Evolutionary conservation across 2,329 filamentous ascomycete species (phyloP), one percentile per base, ranked within the genome.

Genomic region (Byssothecium circinans): DNA sequence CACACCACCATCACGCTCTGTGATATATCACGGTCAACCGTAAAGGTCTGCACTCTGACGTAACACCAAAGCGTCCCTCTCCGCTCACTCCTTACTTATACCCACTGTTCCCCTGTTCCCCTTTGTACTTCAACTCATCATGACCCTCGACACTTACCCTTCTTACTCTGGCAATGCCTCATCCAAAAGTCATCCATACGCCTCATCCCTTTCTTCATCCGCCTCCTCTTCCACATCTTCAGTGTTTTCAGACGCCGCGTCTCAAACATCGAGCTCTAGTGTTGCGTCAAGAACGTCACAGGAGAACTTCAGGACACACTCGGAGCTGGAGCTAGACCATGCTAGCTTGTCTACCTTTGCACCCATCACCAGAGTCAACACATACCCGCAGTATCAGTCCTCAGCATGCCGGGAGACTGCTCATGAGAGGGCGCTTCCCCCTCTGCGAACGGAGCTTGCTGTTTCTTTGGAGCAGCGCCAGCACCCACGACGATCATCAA

Each of bases 171-270:
- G 64, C 59, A 52, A 50, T 52, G 57, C 65, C 55, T 65, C 64
- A 40, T 60, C 67, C 34, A 62, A 60, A 57, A 71, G 70, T 64
- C 73, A 78, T 64, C 81, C 84, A 56, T 91, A 89, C 73, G 82
- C 81, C 68, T 81, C 84, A 50, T 85, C 86, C 34, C 75, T 90
- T 77, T 83, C 85, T 65, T 86, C 86, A 47, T 88, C 87, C 59
- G 83, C 87, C 49, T 90, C 88, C 23, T 87, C 87, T 46, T 91
- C 88, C 17, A 82, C 86, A 48, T 82, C 84, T 46, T 94, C 89
- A 27, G 79, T 90, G 61, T 94, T 89, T 79, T 94, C 89, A 57
- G 81, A 82, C 64, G 70, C 72, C 33, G 65, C 78, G 41, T 86
- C 84, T 46, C 86, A 89, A 73, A 89, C 87, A 44, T 83, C 87